Evolutionary conservation across 768 basidiomycete genomes (phyloP).

Genomic region (Candolleomyces eurysporus): DNA sequence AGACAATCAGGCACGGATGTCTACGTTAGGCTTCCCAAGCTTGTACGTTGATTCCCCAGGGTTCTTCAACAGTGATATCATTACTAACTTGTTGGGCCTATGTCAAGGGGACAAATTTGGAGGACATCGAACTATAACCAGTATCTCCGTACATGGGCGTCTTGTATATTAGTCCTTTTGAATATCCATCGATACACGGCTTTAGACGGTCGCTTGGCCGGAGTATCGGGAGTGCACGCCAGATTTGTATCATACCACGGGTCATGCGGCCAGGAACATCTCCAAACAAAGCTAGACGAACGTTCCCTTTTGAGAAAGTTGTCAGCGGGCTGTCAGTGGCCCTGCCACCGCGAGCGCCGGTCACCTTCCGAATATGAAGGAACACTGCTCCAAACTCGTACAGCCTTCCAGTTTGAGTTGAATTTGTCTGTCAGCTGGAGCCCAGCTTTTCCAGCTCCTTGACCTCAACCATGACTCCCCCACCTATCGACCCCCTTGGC

Average conservation of each 20-base stretch:
- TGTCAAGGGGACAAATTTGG: conserved; percentile 75
- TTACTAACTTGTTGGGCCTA: background rate
- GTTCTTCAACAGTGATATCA: background rate
- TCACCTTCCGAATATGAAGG: conserved; percentile 4
- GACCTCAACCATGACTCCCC: background rate
- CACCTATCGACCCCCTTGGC: conserved; percentile 10
- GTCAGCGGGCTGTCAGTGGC: background rate
- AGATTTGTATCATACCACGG: no score
- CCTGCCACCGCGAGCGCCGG: conserved; percentile 5
- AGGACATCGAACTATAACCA: conserved; percentile 73
- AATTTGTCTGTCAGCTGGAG: background rate
- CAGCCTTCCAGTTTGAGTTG: conserved; percentile 1
- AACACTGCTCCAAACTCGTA: background rate
- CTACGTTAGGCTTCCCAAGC: conserved; percentile 75
- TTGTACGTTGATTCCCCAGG: conserved; percentile 45
- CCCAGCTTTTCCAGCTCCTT: background rate
- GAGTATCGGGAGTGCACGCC: no score
- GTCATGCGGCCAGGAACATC: no score
- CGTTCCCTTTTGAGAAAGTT: background rate
- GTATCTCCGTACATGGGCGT: no score
- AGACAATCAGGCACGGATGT: conserved; percentile 70
- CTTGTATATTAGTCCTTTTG: no score
- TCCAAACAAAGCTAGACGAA: conserved; percentile 5
- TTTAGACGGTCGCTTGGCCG: no score
- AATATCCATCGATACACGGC: no score